These are phyloP conservation scores for Epichloe brachyelytri DNA, from an alignment of 2,329 filamentous ascomycete species.

Conservation along the genomic window DNA sequence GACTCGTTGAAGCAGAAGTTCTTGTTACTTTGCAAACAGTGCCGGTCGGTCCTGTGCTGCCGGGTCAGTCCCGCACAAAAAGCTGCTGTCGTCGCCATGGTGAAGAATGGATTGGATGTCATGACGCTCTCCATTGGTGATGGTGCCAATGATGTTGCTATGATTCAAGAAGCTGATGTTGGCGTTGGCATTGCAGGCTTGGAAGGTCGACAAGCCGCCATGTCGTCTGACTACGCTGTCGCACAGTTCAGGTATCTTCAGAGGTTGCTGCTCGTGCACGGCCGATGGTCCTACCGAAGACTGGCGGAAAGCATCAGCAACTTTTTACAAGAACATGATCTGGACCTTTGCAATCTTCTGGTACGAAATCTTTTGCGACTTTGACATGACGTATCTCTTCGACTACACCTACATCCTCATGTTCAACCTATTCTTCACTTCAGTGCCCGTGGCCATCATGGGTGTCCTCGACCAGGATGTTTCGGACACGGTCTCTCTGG, in stretches of 20 bases:
- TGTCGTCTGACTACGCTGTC: conserved; percentile 94
- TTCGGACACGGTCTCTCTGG: conserved; percentile 81
- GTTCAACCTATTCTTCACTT: conserved; percentile 95
- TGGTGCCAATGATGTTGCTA: conserved; percentile 90
- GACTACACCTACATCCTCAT: conserved; percentile 96
- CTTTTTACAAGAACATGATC: conserved; percentile 99
- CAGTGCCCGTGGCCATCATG: conserved; percentile 86
- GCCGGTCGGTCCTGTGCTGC: conserved; percentile 91
- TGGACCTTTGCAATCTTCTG: conserved; percentile 97
- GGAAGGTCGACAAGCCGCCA: conserved; percentile 83
- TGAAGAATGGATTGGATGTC: conserved; percentile 87
- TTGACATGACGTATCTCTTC: conserved; percentile 92
- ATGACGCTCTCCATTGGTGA: conserved; percentile 93
- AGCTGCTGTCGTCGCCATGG: conserved; percentile 90
- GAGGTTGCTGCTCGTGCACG: conserved; percentile 76
- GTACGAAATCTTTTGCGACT: conserved; percentile 93
- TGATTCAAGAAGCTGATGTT: conserved; percentile 97
- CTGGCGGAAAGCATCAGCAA: conserved; percentile 90
- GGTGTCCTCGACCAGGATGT: conserved; percentile 96
- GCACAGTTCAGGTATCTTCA: conserved; percentile 86
- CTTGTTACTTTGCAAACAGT: conserved; percentile 88
- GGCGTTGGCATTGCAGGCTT: conserved; percentile 90
- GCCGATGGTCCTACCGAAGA: conserved; percentile 90
- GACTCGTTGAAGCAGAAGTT: conserved; percentile 83
- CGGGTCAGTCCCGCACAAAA: conserved; percentile 96